Conservation (phyloP, 208 protist species). For the Leishmania martiniquensis region DNA sequence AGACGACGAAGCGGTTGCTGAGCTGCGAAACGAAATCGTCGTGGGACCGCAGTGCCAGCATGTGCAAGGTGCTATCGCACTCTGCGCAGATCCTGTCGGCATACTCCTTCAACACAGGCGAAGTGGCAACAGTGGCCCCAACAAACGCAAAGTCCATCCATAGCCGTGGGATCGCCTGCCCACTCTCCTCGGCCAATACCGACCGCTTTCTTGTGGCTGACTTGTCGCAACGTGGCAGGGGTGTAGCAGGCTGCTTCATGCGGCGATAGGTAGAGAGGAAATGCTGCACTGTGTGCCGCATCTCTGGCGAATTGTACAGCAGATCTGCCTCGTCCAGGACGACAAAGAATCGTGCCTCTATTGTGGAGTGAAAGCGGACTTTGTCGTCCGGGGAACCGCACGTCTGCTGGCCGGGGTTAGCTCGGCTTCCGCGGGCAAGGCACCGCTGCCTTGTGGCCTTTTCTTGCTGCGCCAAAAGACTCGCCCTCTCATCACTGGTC, state of each 20-base stretch:
- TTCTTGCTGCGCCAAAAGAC: slow-evolving; percentile 55
- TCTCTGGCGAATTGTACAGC: slow-evolving; percentile 71
- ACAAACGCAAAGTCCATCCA: slow-evolving; percentile 82
- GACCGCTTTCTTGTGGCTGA: slow-evolving; percentile 1
- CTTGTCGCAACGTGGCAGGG: not conserved
- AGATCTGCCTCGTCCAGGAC: slow-evolving; percentile 91
- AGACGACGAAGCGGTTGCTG: slow-evolving; percentile 77
- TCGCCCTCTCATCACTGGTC: slow-evolving; percentile 9
- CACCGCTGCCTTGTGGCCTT: slow-evolving; percentile 57
- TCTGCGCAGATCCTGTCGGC: slow-evolving; percentile 25
- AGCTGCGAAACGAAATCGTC: slow-evolving; percentile 74
- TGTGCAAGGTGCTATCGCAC: slow-evolving; percentile 39
- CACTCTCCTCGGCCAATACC: no score
- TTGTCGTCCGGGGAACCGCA: not conserved
- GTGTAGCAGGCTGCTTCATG: not conserved
- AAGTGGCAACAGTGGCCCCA: slow-evolving; percentile 84
- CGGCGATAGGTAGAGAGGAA: slow-evolving; percentile 45
- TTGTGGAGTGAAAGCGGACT: slow-evolving; percentile 25
- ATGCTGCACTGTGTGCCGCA: slow-evolving; percentile 47
- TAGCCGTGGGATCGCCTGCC: not conserved
- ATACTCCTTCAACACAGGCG: slow-evolving; percentile 46
- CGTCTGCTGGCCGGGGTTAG: not conserved
- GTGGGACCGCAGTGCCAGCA: slow-evolving; percentile 42
- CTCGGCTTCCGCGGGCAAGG: slow-evolving; percentile 6
- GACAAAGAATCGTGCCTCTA: slow-evolving; percentile 56